phyloP scores from a whole-genome alignment of 306 rosid species.

The Astragalus glycyphyllos region DNA sequence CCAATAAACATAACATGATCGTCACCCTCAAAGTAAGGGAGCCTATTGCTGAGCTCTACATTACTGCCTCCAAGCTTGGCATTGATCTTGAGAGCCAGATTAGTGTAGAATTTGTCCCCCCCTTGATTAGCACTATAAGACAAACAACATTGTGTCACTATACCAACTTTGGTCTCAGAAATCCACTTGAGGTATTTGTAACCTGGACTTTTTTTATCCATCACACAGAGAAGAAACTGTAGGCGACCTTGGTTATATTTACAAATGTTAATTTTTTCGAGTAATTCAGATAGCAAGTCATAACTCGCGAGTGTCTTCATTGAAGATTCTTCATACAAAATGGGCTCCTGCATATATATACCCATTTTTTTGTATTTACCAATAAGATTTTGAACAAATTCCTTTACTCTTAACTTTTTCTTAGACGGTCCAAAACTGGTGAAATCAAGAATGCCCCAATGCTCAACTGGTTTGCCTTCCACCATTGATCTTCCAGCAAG shows the following conservation, averaged over 20 bases:
- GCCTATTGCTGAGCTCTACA: constrained; percentile 62
- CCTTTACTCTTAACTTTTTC: constrained; percentile 36
- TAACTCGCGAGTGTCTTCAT: constrained; percentile 51
- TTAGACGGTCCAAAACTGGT: constrained; percentile 27
- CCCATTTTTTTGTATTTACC: constrained; percentile 60
- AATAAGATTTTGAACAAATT: constrained; percentile 57
- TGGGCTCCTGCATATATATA: constrained; percentile 64
- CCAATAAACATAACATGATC: constrained; percentile 80
- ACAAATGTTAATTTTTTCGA: constrained; percentile 48
- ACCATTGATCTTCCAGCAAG: constrained; percentile 64
- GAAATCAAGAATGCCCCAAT: constrained; percentile 73
- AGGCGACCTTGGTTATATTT: constrained; percentile 31
- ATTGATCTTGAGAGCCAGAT: constrained; percentile 79
- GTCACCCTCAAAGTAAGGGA: constrained; percentile 52
- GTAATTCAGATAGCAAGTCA: constrained; percentile 51
- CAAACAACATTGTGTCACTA: constrained; percentile 86
- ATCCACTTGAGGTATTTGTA: constrained; percentile 78
- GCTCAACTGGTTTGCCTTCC: constrained; percentile 61
- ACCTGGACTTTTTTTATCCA: constrained; percentile 65
- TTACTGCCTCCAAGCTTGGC: constrained; percentile 95
- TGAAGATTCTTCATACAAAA: constrained; percentile 42
- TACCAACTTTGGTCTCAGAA: constrained; percentile 73
- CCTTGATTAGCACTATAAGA: constrained; percentile 53
- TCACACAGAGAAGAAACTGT: constrained; percentile 77
- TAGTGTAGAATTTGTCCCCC: constrained; percentile 63